Evolutionary conservation across 2,329 filamentous ascomycete genomes (phyloP).

Genomic region (Beauveria medogensis): DNA sequence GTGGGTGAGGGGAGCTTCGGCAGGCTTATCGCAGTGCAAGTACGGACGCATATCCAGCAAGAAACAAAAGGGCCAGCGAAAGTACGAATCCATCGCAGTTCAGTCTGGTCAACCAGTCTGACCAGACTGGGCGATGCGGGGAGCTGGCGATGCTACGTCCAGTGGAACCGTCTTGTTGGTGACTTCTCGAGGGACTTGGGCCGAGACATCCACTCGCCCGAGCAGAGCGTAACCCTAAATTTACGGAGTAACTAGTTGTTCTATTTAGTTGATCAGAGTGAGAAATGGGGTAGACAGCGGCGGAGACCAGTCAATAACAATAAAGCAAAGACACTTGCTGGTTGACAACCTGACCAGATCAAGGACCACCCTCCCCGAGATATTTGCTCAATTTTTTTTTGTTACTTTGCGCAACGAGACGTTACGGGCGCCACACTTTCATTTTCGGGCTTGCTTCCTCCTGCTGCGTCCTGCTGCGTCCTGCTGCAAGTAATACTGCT

Average conservation of each 20-base stretch:
- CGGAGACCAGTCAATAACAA: not conserved
- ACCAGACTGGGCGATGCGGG: not conserved
- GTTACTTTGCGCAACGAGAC: not conserved
- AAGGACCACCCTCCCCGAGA: not conserved
- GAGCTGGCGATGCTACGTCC: slow-evolving; percentile 2
- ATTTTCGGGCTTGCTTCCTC: not conserved
- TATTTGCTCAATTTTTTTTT: not conserved
- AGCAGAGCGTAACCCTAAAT: not conserved
- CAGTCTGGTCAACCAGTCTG: not conserved
- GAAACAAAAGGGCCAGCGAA: not conserved
- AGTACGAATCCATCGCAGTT: not conserved
- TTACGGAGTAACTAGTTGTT: not conserved
- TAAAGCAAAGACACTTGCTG: not conserved
- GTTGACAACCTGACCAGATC: not conserved
- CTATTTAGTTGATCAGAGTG: not conserved
- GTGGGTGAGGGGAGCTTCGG: not conserved
- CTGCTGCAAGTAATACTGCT: not conserved
- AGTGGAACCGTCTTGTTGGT: slow-evolving; percentile 1
- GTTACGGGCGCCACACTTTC: slow-evolving; percentile 4
- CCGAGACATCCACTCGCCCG: slow-evolving; percentile 13
- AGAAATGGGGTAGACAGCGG: not conserved
- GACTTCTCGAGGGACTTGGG: not conserved
- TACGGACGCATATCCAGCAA: not conserved
- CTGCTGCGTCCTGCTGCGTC: not conserved
- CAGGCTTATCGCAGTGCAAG: not conserved